Percentiles rank a stretch among this genome's conserved stretches.
phyloP scores from a whole-genome alignment of 306 rosid genomes.

The Vigna nakashimae region DNA sequence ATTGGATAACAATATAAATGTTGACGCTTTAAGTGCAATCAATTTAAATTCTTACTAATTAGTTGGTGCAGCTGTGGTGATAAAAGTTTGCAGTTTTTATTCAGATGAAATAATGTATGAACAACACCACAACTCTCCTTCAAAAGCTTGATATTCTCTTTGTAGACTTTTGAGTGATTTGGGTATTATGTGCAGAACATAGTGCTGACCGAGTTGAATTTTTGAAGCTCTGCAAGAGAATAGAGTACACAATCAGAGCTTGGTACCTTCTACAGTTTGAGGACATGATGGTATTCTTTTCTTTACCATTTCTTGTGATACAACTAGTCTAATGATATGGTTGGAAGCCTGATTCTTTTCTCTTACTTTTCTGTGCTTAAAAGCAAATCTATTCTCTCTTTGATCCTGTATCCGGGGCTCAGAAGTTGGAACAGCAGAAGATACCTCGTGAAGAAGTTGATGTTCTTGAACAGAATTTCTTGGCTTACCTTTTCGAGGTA shows the following conservation, averaged over 20 bases:
- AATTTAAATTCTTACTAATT: background rate
- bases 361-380: constrained; percentile 40
- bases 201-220: constrained; percentile 75
- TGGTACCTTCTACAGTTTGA: constrained; percentile 96
- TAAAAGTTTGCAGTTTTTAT: background rate
- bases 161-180: constrained; percentile 18
- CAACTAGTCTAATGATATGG: background rate
- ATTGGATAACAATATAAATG: background rate
- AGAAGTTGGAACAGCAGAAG: constrained; percentile 72
- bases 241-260: constrained; percentile 93
- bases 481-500: constrained; percentile 78
- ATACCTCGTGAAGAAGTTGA: constrained; percentile 64
- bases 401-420: constrained; percentile 75
- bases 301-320: constrained; percentile 12
- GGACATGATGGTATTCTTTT: constrained; percentile 82
- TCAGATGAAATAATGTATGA: constrained; percentile 14
- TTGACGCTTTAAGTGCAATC: background rate
- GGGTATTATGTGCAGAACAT: constrained; percentile 57
- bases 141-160: background rate
- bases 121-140: background rate
- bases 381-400: constrained; percentile 91
- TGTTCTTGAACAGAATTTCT: constrained; percentile 79
- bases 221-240: constrained; percentile 83
- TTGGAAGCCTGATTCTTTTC: background rate
- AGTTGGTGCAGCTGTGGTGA: constrained; percentile 4